Percentiles rank a stretch among this genome's conserved stretches.
phyloP scores from a whole-genome alignment of 352 stramenopile genomes.

The Phytophthora syringae region DNA sequence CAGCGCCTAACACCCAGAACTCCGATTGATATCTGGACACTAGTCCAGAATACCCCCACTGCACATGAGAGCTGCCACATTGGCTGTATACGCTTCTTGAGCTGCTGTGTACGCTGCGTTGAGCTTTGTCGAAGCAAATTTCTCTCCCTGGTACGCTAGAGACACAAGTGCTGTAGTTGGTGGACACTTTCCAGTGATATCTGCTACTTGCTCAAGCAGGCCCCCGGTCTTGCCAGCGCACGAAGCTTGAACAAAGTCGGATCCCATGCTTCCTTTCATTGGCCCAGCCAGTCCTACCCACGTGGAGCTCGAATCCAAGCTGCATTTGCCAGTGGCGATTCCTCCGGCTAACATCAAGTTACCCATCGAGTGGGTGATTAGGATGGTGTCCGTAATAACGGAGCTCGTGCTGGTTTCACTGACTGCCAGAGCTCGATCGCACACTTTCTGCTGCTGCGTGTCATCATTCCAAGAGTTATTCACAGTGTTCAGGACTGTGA shows the following conservation, averaged over 20 bases:
- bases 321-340: conserved; percentile 44
- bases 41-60: conserved; percentile 27
- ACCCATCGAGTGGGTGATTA: conserved; percentile 52
- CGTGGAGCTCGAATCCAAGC: conserved; percentile 30
- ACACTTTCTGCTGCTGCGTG: conserved; percentile 37
- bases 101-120: conserved; percentile 29
- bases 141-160: conserved; percentile 32
- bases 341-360: conserved; percentile 38
- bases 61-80: conserved; percentile 42
- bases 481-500: conserved; percentile 11
- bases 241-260: conserved; percentile 40
- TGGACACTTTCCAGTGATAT: conserved; percentile 41
- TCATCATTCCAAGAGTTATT: conserved; percentile 38
- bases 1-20: conserved; percentile 21
- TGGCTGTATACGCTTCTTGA: conserved; percentile 25
- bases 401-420: conserved; percentile 22
- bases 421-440: conserved; percentile 25
- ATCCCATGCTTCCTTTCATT: conserved; percentile 48
- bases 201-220: conserved; percentile 23
- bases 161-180: conserved; percentile 29
- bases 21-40: conserved; percentile 19
- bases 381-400: conserved; percentile 34
- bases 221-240: conserved; percentile 30
- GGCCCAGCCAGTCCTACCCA: conserved; percentile 44
- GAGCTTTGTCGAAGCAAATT: conserved; percentile 15